phyloP scores from a whole-genome alignment of 2,329 filamentous ascomycete species.

The Diatrype stigma region DNA sequence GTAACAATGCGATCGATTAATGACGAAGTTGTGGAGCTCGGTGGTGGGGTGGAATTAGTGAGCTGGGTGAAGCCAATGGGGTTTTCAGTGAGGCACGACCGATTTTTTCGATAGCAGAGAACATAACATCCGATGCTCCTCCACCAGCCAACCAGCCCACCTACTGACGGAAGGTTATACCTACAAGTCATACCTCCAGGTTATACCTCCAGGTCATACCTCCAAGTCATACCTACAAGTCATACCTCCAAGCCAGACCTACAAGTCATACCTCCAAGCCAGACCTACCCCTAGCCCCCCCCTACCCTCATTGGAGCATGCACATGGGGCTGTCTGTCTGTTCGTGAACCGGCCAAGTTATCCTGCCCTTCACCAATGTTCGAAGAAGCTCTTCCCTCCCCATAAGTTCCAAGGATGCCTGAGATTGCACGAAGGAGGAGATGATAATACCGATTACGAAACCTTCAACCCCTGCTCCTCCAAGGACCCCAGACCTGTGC shows the following conservation, averaged over 20 bases:
- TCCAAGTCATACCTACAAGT: not conserved
- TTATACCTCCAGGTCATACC: not conserved
- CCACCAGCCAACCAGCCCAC: no score
- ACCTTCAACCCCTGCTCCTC: not conserved
- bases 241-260: not conserved
- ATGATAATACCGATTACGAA: not conserved
- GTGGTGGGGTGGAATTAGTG: no score
- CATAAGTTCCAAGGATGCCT: not conserved
- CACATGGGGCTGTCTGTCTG: no score
- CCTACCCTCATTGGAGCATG: no score
- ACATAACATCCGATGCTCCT: no score
- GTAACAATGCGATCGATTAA: not conserved
- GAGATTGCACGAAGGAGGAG: not conserved
- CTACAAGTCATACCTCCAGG: no score
- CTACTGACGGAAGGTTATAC: no score
- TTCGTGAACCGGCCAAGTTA: no score
- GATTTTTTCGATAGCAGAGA: no score
- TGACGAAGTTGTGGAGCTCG: no score
- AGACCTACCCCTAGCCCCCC: not conserved
- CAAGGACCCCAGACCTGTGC: slow-evolving; percentile 2
- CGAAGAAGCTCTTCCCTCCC: not conserved
- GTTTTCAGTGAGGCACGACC: no score
- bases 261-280: not conserved
- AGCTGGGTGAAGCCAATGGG: no score
- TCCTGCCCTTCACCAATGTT: not conserved